Percentiles rank a stretch among this genome's conserved stretches.
These are phyloP conservation scores for Ramularia endophylla DNA, from an alignment of 2,329 filamentous ascomycete genomes.

Conservation along the genomic window DNA sequence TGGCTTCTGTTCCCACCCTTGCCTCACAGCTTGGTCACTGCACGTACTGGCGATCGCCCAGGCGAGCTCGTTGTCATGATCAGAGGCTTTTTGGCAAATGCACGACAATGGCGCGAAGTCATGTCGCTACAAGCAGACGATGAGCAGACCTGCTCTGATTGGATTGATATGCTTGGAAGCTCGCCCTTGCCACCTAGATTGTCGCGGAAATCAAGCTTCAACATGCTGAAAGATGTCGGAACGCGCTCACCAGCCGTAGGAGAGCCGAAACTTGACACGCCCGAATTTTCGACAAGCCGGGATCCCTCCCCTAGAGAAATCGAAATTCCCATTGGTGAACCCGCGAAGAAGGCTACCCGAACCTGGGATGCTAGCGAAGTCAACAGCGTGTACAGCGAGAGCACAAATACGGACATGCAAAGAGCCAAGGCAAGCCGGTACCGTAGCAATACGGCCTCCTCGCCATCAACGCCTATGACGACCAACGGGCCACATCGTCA, in stretches of 20 bases:
- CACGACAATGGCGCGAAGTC: conserved; percentile 74
- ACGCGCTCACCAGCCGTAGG: conserved; percentile 9
- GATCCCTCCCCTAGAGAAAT: conserved; percentile 43
- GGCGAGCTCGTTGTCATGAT: conserved; percentile 83
- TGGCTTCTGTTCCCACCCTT: conserved; percentile 93
- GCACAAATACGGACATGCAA: conserved; percentile 10
- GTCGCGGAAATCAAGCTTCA: conserved; percentile 50
- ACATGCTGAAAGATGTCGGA: conserved; percentile 19
- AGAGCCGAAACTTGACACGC: conserved; percentile 11
- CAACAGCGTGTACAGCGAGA: conserved; percentile 24
- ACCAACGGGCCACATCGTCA: conserved; percentile 9
- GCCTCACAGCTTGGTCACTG: conserved; percentile 66
- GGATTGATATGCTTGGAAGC: conserved; percentile 77
- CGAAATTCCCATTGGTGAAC: conserved; percentile 58
- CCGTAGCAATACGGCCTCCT: conserved; percentile 13
- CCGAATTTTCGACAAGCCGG: conserved; percentile 13
- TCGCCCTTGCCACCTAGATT: conserved; percentile 53
- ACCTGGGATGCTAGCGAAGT: conserved; percentile 39
- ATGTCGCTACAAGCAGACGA: conserved; percentile 71
- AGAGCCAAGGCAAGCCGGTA: conserved; percentile 23
- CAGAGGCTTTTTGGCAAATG: conserved; percentile 58
- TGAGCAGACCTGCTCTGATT: conserved; percentile 73
- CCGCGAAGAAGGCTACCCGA: conserved; percentile 42
- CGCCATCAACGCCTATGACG: conserved; percentile 5
- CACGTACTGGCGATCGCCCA: conserved; percentile 65